These are phyloP conservation scores for Aspergillus sclerotialis DNA, from an alignment of 2,329 filamentous ascomycete genomes.

Conservation along the genomic window DNA sequence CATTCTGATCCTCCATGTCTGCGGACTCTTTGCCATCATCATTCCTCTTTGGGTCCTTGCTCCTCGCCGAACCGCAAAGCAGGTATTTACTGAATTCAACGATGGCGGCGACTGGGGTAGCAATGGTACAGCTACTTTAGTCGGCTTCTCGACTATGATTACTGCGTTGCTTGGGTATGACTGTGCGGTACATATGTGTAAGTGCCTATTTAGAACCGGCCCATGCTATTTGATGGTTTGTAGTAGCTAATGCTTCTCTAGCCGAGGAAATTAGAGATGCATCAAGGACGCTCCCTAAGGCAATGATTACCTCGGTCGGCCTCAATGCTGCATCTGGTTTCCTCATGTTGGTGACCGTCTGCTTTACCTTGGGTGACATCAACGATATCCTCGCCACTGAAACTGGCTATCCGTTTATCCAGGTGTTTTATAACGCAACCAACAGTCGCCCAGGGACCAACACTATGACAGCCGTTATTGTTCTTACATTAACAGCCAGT, in stretches of 20 bases:
- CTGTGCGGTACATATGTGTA: constrained; percentile 41
- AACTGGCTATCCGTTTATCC: constrained; percentile 53
- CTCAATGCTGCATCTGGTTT: constrained; percentile 50
- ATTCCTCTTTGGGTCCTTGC: constrained; percentile 38
- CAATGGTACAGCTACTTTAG: constrained; percentile 31
- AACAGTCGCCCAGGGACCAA: constrained; percentile 42
- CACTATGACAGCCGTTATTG: constrained; percentile 45
- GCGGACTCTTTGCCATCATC: constrained; percentile 37
- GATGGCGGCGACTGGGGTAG: constrained; percentile 36
- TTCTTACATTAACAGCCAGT: constrained; percentile 43
- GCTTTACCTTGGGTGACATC: constrained; percentile 49
- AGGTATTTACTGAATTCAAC: constrained; percentile 36
- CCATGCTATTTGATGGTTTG: no score
- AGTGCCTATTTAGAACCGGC: no score
- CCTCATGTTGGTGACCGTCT: constrained; percentile 49
- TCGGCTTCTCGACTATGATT: constrained; percentile 35
- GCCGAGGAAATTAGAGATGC: constrained; percentile 41
- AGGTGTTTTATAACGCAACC: constrained; percentile 49
- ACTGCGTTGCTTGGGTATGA: constrained; percentile 37
- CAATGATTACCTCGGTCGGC: constrained; percentile 43
- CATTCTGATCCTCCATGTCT: constrained; percentile 36
- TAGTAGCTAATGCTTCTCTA: no score
- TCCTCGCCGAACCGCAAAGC: constrained; percentile 28
- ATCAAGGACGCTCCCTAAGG: constrained; percentile 43
- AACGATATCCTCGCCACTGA: constrained; percentile 37